Evolutionary conservation across 2,329 filamentous ascomycete species (phyloP), one percentile per base, ranked within the genome.

Genomic region (Cercospora brassicicola): DNA sequence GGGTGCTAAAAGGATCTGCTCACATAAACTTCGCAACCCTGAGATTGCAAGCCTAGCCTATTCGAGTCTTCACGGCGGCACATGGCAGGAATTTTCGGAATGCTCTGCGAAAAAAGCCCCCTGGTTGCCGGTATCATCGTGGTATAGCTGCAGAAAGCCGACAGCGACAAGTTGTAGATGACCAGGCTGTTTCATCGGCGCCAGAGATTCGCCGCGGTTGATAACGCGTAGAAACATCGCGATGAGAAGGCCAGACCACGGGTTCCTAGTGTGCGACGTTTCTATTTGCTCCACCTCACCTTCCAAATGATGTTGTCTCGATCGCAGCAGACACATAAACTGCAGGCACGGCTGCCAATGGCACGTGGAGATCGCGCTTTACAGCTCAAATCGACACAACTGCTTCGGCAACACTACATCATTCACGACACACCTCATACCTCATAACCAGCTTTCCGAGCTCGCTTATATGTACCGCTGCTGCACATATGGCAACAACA

Each of bases 401-500:
- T 33, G 30, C 55, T 59, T 5, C 55, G 55, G 31, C 30, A 20
- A 36, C 18, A 36, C 55, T n/a, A 59, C 55, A 59, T 59, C 55
- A 36, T 59, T 4, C 23, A 56, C 61, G 55, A 71, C 9, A 71
- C 66, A 30, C 67, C 68, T 72, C 73, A 74, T n/a, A 74, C 64
- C 55, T 72, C 55, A 63, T 74, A 74, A 9, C 71, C 73, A 18
- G 67, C 33, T 61, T 73, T 67, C 30, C 63, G 68, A 4, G 66
- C 71, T 60, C 66, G 69, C 59, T 66, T 59, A 56, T 74, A 42
- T 42, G 36, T n/a, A 74, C 73, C 74, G 73, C 13, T 75, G 68
- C 56, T 72, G 67, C 13, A 75, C 72, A 67, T 74, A 74, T 11
- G 68, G 68, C 64, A 74, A 60, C n/a, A 10, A 72, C 67, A 64